These are phyloP conservation scores for Fusarium torreyae DNA, from an alignment of 2,329 filamentous ascomycete species.

Conservation along the genomic window DNA sequence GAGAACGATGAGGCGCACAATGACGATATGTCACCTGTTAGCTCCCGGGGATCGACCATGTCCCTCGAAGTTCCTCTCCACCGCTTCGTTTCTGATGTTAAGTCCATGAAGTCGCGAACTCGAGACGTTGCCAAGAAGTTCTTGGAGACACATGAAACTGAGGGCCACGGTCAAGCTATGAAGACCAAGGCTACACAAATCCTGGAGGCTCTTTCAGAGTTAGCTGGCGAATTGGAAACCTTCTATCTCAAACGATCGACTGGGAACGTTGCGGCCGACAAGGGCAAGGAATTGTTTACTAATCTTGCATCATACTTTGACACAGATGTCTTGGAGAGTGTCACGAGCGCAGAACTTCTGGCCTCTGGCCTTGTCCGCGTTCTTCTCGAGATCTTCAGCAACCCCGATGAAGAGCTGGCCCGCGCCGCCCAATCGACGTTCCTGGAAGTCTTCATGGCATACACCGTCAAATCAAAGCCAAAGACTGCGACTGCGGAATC, in stretches of 20 bases:
- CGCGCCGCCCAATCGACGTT: constrained; percentile 85
- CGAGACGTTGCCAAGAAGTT: constrained; percentile 85
- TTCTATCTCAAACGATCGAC: constrained; percentile 76
- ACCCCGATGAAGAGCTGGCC: constrained; percentile 73
- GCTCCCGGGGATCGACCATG: constrained; percentile 77
- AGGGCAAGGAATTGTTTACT: constrained; percentile 78
- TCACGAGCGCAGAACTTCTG: constrained; percentile 94
- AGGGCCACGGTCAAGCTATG: constrained; percentile 79
- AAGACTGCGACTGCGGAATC: constrained; percentile 77
- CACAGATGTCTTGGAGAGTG: constrained; percentile 88
- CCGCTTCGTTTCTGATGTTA: constrained; percentile 63
- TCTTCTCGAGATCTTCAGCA: constrained; percentile 85
- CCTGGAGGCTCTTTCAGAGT: constrained; percentile 76
- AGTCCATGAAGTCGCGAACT: constrained; percentile 76
- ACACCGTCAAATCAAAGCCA: constrained; percentile 74
- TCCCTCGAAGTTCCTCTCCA: constrained; percentile 71
- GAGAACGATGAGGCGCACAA: constrained; percentile 66
- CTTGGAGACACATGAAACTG: constrained; percentile 84
- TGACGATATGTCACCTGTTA: constrained; percentile 76
- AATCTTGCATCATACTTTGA: constrained; percentile 88
- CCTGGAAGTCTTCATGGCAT: constrained; percentile 92
- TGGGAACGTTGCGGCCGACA: constrained; percentile 60
- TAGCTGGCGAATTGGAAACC: constrained; percentile 79
- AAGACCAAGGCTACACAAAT: constrained; percentile 85
- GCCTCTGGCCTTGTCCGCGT: constrained; percentile 91